Conservation (phyloP, 495 filamentous ascomycete genomes). For the Talaromyces ruber region DNA sequence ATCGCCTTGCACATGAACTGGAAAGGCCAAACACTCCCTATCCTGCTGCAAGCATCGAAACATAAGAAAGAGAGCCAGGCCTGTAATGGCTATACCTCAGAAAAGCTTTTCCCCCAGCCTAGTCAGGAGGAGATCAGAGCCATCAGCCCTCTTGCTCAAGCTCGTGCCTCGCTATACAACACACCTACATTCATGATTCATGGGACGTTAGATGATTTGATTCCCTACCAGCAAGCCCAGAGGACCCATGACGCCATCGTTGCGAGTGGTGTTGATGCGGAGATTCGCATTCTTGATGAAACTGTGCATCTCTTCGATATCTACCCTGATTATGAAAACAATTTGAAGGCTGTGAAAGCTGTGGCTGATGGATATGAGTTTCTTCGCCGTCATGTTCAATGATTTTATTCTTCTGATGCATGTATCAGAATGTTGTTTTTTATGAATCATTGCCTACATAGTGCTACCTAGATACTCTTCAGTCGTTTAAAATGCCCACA, state of each 20-base stretch:
- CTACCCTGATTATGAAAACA: background rate
- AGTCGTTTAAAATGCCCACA: too few species aligned
- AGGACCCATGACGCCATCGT: constrained; percentile 20
- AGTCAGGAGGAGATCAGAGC: constrained; percentile 14
- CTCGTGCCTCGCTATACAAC: constrained; percentile 23
- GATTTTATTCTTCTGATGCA: too few species aligned
- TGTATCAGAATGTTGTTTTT: too few species aligned
- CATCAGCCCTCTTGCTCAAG: constrained; percentile 29
- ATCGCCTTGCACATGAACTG: constrained; percentile 39
- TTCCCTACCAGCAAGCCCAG: constrained; percentile 24
- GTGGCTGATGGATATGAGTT: background rate
- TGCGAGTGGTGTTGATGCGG: constrained; percentile 17
- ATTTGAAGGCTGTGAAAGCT: background rate
- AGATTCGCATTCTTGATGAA: constrained; percentile 18
- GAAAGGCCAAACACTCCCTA: constrained; percentile 28
- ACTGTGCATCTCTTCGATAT: constrained; percentile 30
- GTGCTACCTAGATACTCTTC: too few species aligned
- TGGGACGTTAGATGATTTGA: constrained; percentile 35
- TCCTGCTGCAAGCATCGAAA: too few species aligned
- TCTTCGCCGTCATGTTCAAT: background rate
- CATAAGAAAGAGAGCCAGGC: too few species aligned
- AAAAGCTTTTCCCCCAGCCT: too few species aligned
- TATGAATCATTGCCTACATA: too few species aligned
- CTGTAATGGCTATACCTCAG: too few species aligned
- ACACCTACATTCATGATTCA: constrained; percentile 43